Evolutionary conservation across 2,329 filamentous ascomycete species (phyloP).

Genomic region (Aspergillus clavatus): DNA sequence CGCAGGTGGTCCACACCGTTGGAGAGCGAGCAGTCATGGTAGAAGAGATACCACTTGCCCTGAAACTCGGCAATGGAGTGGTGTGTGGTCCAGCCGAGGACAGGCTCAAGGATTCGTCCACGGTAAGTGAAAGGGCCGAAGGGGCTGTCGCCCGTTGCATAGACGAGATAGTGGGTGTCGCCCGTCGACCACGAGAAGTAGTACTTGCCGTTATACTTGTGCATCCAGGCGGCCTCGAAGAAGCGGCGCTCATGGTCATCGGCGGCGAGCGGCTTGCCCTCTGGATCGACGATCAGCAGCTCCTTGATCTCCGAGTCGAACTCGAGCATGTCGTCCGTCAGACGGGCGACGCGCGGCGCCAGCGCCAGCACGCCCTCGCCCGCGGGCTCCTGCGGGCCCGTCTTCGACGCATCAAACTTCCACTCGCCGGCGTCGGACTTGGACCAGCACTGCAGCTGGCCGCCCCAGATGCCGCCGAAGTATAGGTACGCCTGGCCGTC

Average conservation of each 20-base stretch:
- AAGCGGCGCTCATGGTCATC: constrained; percentile 70
- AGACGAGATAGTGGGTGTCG: constrained; percentile 69
- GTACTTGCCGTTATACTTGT: constrained; percentile 64
- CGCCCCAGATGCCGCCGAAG: constrained; percentile 76
- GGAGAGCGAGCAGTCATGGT: constrained; percentile 68
- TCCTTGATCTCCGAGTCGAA: constrained; percentile 56
- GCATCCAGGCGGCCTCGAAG: constrained; percentile 78
- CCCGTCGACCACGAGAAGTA: constrained; percentile 77
- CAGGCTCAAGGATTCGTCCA: constrained; percentile 68
- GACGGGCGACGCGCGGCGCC: constrained; percentile 60
- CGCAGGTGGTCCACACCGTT: constrained; percentile 66
- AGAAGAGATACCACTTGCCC: constrained; percentile 69
- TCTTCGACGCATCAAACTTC: constrained; percentile 54
- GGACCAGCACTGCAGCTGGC: constrained; percentile 73
- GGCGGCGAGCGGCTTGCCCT: constrained; percentile 54
- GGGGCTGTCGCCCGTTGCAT: constrained; percentile 61
- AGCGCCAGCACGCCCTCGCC: constrained; percentile 56
- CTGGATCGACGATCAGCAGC: constrained; percentile 61
- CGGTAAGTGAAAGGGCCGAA: constrained; percentile 68
- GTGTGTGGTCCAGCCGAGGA: constrained; percentile 76
- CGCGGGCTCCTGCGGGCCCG: constrained; percentile 56
- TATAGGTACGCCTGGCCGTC: constrained; percentile 63
- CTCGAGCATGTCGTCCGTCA: constrained; percentile 61
- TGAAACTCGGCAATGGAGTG: constrained; percentile 72
- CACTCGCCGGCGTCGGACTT: constrained; percentile 44